phyloP scores from a whole-genome alignment of 164 flowering plant genomes.

The Vitis labrusca region DNA sequence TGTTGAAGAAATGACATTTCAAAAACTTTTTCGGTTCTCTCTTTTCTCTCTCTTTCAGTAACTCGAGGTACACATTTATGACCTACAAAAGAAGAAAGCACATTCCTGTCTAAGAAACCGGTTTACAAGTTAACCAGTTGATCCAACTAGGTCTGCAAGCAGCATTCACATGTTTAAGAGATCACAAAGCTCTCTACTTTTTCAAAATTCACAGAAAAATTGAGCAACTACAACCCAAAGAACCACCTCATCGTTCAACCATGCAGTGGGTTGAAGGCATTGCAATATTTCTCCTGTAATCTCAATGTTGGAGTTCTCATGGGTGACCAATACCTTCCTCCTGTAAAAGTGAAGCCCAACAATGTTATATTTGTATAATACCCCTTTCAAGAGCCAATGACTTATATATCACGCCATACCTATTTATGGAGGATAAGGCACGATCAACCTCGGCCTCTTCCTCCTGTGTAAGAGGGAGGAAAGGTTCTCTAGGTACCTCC shows the following conservation, averaged over 20 bases:
- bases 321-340: conserved; percentile 59
- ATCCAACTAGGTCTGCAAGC: background rate
- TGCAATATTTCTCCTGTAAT: conserved; percentile 72
- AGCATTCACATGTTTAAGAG: background rate
- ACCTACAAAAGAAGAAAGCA: conserved; percentile 50
- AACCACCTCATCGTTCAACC: conserved; percentile 97
- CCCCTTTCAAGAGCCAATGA: background rate
- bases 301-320: conserved; percentile 72
- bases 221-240: conserved; percentile 2
- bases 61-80: conserved; percentile 84
- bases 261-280: conserved; percentile 73
- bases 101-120: conserved; percentile 3
- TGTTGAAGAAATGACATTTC: conserved; percentile 93
- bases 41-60: conserved; percentile 90
- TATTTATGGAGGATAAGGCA: conserved; percentile 48
- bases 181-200: background rate
- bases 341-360: conserved; percentile 31
- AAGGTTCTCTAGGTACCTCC: conserved; percentile 50
- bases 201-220: background rate
- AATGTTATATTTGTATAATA: background rate
- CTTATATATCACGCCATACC: conserved; percentile 35
- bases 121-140: background rate
- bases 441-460: conserved; percentile 58
- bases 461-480: conserved; percentile 65
- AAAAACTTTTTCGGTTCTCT: conserved; percentile 78